Evolutionary conservation across 768 basidiomycete genomes (phyloP), one percentile per base, ranked within the genome.

Genomic region (Dictyophora rubrovolvata): DNA sequence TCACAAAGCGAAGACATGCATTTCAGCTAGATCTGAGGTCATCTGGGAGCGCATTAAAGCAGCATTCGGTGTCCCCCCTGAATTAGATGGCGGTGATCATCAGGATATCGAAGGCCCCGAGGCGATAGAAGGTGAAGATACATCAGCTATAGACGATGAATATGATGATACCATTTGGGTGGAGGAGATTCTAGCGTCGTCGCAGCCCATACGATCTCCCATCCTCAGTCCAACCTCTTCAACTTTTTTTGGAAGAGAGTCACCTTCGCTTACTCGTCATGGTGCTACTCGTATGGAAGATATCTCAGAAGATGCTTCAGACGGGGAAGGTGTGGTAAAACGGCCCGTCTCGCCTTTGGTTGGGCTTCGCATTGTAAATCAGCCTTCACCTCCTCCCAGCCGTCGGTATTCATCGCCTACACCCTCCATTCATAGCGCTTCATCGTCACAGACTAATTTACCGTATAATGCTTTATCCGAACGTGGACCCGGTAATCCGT

Each of bases 31-130:
- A 63, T 87, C 84, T 14, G 92, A 94, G 66, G 81, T 92, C 46
- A 85, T 94, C 57, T 96, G 93, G 93, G 91, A 94, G 69, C 81
- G 91, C 59, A 74, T 94, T 66, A 93, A 93, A 65, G 86, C 83
- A 33, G 91, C 89, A 0, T 74, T 96, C 1, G 93, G 93, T 5
- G 85, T 93, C 5, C 92, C 93, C 10, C 86, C 85, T 0, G 91
- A 94, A 65, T 75, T 94, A 20, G 72, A 72, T 51, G 69, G 67
- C 4, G 71, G 70, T 4, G 71, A 83, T 34, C 84, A 87, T 49
- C 78, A 77, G 23, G 65, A 69, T 18, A 66, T 47, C 48, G 28
- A 35, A 49, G 48, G 23, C 4, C 49, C 22, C 52, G 57, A 59
- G 12, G 10, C 48, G 28, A n/a, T 42, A 7, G 50, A 46, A 37